phyloP scores from a whole-genome alignment of 257 asterid genomes.

The Lycium barbarum region DNA sequence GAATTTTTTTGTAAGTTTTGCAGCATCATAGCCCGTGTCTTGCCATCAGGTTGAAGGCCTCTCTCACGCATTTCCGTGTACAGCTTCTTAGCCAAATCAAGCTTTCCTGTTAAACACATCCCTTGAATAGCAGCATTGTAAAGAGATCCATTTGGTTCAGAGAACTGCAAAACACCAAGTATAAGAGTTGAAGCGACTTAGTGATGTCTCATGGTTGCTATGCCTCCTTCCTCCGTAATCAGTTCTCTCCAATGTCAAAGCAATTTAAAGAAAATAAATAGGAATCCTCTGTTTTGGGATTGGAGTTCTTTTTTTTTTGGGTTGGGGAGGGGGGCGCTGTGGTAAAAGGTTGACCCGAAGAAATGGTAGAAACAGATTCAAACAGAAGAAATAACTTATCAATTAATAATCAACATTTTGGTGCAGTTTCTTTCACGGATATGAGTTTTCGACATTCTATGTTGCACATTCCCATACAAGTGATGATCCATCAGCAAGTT shows the following conservation, averaged over 20 bases:
- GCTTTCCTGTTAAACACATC: slow-evolving; percentile 66
- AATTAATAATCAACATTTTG: background rate
- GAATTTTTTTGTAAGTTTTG: slow-evolving; percentile 60
- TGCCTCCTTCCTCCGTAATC: background rate
- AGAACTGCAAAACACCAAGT: slow-evolving; percentile 46
- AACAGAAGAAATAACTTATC: background rate
- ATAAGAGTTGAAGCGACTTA: background rate
- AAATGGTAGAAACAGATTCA: background rate
- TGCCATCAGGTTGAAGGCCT: slow-evolving; percentile 83
- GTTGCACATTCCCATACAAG: background rate
- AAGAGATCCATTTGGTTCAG: slow-evolving; percentile 71
- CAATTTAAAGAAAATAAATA: too few species aligned
- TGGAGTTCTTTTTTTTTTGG: too few species aligned
- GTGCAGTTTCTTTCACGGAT: background rate
- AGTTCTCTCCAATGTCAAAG: slow-evolving; percentile 7
- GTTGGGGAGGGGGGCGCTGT: background rate
- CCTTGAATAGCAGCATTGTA: slow-evolving; percentile 96
- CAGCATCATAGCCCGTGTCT: slow-evolving; percentile 89
- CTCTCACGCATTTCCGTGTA: slow-evolving; percentile 68
- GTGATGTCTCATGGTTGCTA: background rate
- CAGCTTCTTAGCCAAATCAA: slow-evolving; percentile 67
- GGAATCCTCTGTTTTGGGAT: background rate
- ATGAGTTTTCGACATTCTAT: background rate
- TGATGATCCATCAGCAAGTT: background rate
- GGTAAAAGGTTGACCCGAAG: background rate